Base-by-base conservation (phyloP, 352 stramenopile genomes). In the Globisporangium yorkense region DNA sequence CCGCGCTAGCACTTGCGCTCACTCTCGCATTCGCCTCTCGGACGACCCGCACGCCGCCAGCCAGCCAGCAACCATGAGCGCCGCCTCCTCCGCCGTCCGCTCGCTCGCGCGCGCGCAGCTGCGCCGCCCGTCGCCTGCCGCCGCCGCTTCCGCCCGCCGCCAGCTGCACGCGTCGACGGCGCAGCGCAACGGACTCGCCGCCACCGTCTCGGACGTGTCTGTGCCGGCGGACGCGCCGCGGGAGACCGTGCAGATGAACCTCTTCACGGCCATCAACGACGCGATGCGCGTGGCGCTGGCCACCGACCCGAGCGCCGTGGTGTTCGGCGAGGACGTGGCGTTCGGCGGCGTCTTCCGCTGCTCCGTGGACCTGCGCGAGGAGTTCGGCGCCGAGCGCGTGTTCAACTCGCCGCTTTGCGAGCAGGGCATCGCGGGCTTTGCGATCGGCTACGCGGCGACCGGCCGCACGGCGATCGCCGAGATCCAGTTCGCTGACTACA, bases 341-440 rank as follows among this genome's bases (percentile, higher is more conserved):
- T 99, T 99, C 71, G 97, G 97, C 49, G 96, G 96, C 50, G 96
- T 99, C 35, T 99, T 99, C 76, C 92, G 97, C 39, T 99, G 96
- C 77, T 97, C 91, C 16, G 80, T 98, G 61, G 89, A 89, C 37
- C 80, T 99, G 21, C 75, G 83, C 49, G 90, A 98, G 18, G 73
- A 96, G 73, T 99, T 99, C 74, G 97, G 97, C 18, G 60, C 75
- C 29, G 77, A 98, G 54, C 87, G 96, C 48, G 94, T 98, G 3
- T 99, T 99, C 69, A 99, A 99, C 72, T 98, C 95, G 46, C 96
- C 96, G 9, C 67, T 99, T 9, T 97, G 82, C 52, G 96, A 99
- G 63, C 97, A 98, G 61, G 84, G 75, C n/a, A 95, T 97, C 57
- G 83, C 85, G 0, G 95, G 96, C 24, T 98, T 99, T 74, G 97